phyloP scores from a whole-genome alignment of 176 grass and related monocot genomes.

The Lolium perenne region DNA sequence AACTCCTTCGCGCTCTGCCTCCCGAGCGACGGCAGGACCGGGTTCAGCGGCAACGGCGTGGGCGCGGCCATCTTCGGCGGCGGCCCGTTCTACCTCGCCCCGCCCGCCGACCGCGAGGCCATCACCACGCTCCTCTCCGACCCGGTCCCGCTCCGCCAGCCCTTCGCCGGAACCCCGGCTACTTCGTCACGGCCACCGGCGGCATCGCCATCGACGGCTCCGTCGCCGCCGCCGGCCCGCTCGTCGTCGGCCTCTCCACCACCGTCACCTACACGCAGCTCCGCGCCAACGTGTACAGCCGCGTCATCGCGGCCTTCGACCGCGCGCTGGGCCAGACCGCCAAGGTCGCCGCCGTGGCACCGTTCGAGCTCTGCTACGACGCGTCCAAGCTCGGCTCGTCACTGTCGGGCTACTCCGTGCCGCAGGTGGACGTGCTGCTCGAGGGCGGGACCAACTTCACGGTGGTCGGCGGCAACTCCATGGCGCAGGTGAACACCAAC shows the following conservation, averaged over 20 bases:
- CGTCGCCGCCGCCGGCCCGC: constrained; percentile 2
- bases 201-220: constrained; percentile 36
- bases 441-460: constrained; percentile 51
- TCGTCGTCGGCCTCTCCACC: background rate
- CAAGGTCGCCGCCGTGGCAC: constrained; percentile 26
- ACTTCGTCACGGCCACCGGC: constrained; percentile 44
- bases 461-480: constrained; percentile 54
- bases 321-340: background rate
- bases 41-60: background rate
- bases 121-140: constrained; percentile 30
- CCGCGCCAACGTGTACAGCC: no score
- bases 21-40: constrained; percentile 47
- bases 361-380: constrained; percentile 66
- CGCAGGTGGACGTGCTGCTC: constrained; percentile 55
- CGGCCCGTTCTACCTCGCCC: constrained; percentile 41
- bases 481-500: background rate
- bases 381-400: constrained; percentile 41
- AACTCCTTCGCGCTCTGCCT: constrained; percentile 73
- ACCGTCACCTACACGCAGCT: no score
- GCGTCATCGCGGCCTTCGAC: no score
- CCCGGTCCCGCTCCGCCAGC: constrained; percentile 27
- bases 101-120: background rate
- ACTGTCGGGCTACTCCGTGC: constrained; percentile 54
- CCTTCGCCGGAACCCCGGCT: constrained; percentile 29
- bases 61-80: constrained; percentile 74